phyloP scores from a whole-genome alignment of 768 basidiomycete genomes.

The Hypholoma fasciculare region DNA sequence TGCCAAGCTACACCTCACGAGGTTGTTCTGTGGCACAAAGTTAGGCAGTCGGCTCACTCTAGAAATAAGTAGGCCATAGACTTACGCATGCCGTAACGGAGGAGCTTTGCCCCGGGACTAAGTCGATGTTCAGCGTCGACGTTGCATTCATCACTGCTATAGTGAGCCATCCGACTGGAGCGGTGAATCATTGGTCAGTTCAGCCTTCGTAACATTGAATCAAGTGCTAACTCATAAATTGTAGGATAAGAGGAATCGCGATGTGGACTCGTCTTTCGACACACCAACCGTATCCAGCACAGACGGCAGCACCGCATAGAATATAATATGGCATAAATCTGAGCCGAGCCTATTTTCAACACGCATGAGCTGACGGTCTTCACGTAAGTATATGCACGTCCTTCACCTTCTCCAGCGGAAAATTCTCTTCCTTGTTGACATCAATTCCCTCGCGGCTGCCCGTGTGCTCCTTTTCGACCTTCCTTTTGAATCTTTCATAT shows the following conservation, averaged over 20 bases:
- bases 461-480: constrained; percentile 21
- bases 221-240: constrained; percentile 20
- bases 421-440: constrained; percentile 30
- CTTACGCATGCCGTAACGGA: constrained; percentile 74
- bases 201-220: constrained; percentile 29
- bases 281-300: constrained; percentile 65
- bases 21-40: constrained; percentile 53
- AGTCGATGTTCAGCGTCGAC: constrained; percentile 67
- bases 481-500: constrained; percentile 44
- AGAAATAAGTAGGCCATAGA: constrained; percentile 5
- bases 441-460: constrained; percentile 7
- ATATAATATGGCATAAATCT: constrained; percentile 19
- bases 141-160: constrained; percentile 53
- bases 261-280: constrained; percentile 48
- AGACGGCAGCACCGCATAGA: constrained; percentile 34
- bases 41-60: background rate
- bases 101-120: constrained; percentile 61
- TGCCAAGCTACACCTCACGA: constrained; percentile 65
- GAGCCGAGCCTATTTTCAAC: constrained; percentile 17
- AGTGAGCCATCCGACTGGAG: constrained; percentile 54
- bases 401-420: constrained; percentile 56
- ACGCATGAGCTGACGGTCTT: background rate
- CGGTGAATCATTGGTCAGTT: constrained; percentile 61
- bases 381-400: background rate
- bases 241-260: constrained; percentile 56